These are phyloP conservation scores for Wilcoxina mikolae DNA, from an alignment of 495 filamentous ascomycete genomes.

Conservation along the genomic window DNA sequence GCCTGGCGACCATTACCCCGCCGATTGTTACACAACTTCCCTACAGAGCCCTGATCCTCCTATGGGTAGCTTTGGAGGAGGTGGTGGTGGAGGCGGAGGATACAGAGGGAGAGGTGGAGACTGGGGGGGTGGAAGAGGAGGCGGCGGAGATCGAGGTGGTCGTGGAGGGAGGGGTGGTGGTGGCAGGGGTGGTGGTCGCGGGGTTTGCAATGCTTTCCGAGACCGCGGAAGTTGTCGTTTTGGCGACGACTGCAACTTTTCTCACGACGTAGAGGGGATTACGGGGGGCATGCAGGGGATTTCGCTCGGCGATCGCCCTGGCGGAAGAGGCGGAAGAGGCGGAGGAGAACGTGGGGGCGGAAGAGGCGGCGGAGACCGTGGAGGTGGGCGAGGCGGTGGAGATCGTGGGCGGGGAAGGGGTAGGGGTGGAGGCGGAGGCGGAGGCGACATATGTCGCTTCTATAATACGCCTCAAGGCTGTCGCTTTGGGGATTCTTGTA, in stretches of 20 bases:
- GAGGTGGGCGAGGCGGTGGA: constrained; percentile 11
- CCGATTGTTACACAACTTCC: neutral
- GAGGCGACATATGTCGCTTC: constrained; percentile 1
- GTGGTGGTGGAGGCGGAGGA: no score
- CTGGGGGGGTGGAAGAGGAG: constrained; percentile 29
- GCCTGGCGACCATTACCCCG: neutral
- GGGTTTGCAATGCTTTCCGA: constrained; percentile 8
- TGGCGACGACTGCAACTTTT: constrained; percentile 11
- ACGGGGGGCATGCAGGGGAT: neutral
- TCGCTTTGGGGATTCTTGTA: neutral
- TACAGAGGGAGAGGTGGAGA: constrained; percentile 31
- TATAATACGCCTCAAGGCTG: constrained; percentile 3
- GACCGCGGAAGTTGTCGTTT: constrained; percentile 13
- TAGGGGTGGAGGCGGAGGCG: constrained; percentile 10
- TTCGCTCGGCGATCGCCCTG: neutral
- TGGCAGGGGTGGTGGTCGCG: neutral
- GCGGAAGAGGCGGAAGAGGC: neutral
- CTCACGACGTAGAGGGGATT: constrained; percentile 5
- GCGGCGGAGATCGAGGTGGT: constrained; percentile 27
- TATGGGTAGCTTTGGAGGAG: no score
- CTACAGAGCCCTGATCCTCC: constrained; percentile 35
- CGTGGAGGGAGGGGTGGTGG: constrained; percentile 15
- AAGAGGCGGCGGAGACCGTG: constrained; percentile 9
- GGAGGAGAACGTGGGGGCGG: constrained; percentile 10
- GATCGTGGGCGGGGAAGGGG: constrained; percentile 11